Percentiles rank a stretch among this genome's conserved stretches.
These are phyloP conservation scores for Calonectria crousiana DNA, from an alignment of 2,329 filamentous ascomycete genomes.

Conservation along the genomic window DNA sequence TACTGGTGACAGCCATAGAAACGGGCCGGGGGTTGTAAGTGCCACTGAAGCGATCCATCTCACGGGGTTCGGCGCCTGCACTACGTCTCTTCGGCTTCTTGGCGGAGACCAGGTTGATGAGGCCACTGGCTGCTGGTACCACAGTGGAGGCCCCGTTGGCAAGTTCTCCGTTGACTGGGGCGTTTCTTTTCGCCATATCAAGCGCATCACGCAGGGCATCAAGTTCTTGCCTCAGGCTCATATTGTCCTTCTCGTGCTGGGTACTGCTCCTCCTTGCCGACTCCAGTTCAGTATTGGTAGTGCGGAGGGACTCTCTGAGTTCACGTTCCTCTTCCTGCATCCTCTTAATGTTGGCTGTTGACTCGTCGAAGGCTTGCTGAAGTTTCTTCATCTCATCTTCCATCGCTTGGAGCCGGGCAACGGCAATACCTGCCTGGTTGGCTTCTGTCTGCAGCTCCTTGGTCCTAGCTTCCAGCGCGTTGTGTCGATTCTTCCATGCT, in stretches of 20 bases:
- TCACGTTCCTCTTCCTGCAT: slow-evolving; percentile 94
- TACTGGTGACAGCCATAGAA: slow-evolving; percentile 88
- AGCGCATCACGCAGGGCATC: slow-evolving; percentile 92
- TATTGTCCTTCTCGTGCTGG: slow-evolving; percentile 86
- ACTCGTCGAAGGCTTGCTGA: slow-evolving; percentile 90
- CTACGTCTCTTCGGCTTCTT: slow-evolving; percentile 98
- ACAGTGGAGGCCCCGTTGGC: slow-evolving; percentile 54
- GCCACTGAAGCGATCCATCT: slow-evolving; percentile 89
- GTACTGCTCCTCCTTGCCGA: slow-evolving; percentile 79
- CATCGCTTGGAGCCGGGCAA: slow-evolving; percentile 89
- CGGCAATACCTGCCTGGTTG: slow-evolving; percentile 96
- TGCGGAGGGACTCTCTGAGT: slow-evolving; percentile 84
- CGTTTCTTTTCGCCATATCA: slow-evolving; percentile 84
- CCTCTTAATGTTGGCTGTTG: slow-evolving; percentile 88
- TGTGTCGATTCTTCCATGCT: slow-evolving; percentile 94
- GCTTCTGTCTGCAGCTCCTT: slow-evolving; percentile 97
- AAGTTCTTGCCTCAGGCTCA: slow-evolving; percentile 87
- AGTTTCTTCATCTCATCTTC: slow-evolving; percentile 96
- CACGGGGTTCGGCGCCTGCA: slow-evolving; percentile 86
- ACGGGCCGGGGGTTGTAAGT: slow-evolving; percentile 95
- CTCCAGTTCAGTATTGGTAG: slow-evolving; percentile 85
- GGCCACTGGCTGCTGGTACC: slow-evolving; percentile 73
- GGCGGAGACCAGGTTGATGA: slow-evolving; percentile 96
- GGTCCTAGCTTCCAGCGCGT: slow-evolving; percentile 86
- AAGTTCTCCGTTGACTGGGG: slow-evolving; percentile 76